Evolutionary conservation across 1,139 yeast species (phyloP).

Genomic region (Yamadazyma mexicana): DNA sequence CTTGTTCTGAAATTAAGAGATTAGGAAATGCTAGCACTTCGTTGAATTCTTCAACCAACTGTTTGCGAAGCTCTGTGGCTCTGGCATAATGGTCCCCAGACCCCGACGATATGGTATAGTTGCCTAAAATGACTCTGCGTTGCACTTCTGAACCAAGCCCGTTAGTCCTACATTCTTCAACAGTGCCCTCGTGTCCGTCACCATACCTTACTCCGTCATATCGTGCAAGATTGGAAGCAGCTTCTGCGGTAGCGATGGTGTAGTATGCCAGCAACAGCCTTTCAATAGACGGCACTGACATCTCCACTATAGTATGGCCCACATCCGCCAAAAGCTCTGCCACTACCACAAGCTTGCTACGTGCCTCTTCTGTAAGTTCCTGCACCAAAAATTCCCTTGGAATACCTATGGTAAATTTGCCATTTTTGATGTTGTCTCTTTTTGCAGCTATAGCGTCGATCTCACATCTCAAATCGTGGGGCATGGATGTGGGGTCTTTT

Average conservation of each 20-base stretch:
- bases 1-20: constrained; percentile 23
- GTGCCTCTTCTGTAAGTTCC: constrained; percentile 52
- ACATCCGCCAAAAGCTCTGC: constrained; percentile 40
- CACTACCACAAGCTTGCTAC: constrained; percentile 45
- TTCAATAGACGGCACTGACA: constrained; percentile 69
- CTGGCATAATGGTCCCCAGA: constrained; percentile 78
- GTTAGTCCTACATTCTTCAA: constrained; percentile 53
- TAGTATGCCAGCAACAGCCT: constrained; percentile 81
- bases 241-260: constrained; percentile 89
- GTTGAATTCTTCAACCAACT: constrained; percentile 66
- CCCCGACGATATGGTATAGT: constrained; percentile 74
- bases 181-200: constrained; percentile 25
- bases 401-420: constrained; percentile 58
- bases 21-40: constrained; percentile 56
- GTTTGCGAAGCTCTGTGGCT: constrained; percentile 69
- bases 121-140: constrained; percentile 80
- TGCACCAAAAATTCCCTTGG: constrained; percentile 63
- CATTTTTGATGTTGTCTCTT: constrained; percentile 12
- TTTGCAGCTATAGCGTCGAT: constrained; percentile 13
- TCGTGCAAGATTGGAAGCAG: constrained; percentile 85
- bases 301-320: constrained; percentile 60
- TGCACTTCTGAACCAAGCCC: constrained; percentile 85
- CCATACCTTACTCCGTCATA: constrained; percentile 93
- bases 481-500: constrained; percentile 79
- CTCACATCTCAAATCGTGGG: constrained; percentile 31